Evolutionary conservation across 352 stramenopile genomes (phyloP), one percentile per base, ranked within the genome.

Genomic region (Blastocystis sp.): DNA sequence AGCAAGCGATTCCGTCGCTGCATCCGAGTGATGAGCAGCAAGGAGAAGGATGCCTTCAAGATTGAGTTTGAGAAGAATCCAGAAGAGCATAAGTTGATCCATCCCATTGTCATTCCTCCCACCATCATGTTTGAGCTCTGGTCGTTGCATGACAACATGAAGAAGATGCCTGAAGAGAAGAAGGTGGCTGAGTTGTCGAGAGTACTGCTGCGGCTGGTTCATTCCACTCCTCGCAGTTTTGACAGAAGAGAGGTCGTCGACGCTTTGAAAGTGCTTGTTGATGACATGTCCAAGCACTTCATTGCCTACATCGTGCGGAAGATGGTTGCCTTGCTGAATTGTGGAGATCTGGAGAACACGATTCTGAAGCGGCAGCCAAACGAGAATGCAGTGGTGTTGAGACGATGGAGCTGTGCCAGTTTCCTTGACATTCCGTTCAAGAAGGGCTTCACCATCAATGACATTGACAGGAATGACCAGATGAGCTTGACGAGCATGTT

Each of bases 11-110:
- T 68, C 62, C 62, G 62, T 68, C 62, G 62, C 1, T 68, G 62
- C 19, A 68, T 68, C 7, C 62, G 62, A 21, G 62, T 68, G 62
- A 68, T 68, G 7, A 68, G 17, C 34, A 68, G 62, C 34, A 42
- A 7, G 6, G 65, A 76, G 17, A n/a, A 45, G 38, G 19, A 76
- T 11, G 19, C 21, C 65, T 76, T 76, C 34, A 57, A 19, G 10
- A 76, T 76, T 24, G 65, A 76, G 62, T 68, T 68, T 21, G 62
- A 19, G 17, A 11, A 68, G 24, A 19, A 7, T 0, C 62, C 62
- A 7, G 1, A 0, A 11, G 1, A 0, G 24, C 24, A 68, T 42
- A 0, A 0, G 7, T 42, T 34, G 34, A 9, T 68, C 10, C 7
- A 9, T 21, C 7, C 4, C 9, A 57, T 48, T 52, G 38, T n/a